Evolutionary conservation across 208 protist species (phyloP), one percentile per base, ranked within the genome.

Genomic region (Crithidia thermophila): DNA sequence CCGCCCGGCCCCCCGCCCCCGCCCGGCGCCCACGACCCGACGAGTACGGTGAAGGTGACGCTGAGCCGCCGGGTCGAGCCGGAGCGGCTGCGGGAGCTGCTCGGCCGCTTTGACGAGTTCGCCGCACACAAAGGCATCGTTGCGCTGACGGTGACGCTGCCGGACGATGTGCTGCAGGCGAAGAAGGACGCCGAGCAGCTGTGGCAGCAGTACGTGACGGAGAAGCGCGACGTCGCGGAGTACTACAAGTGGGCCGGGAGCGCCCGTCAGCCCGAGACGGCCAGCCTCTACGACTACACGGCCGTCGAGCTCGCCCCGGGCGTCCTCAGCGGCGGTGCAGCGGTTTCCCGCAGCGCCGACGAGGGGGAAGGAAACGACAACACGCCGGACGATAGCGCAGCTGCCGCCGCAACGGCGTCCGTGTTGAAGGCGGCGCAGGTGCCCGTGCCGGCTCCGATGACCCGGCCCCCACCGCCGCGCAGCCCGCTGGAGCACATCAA

Each of bases 41-140:
- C 75, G 11, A 77, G 79, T 50, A 71, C 62, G n/a, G 81, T 96
- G 21, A 91, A 87, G 39, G 51, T 97, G 47, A 74, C 67, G n/a
- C 77, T 93, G 30, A 86, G 72, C 50, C 66, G 69, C 25, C 85
- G 79, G 18, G 84, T 94, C n/a, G 82, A 85, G 25, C 55, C 64
- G 53, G 86, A 79, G 50, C 81, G 88, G 28, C 68, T 97, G 65
- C 80, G 79, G 0, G 87, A 90, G 51, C 50, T 97, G 49, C 84
- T 97, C 36, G 92, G 85, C 0, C 83, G 87, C 52, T 93, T 80
- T 61, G 85, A 94, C 58, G 81, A 92, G 20, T 94, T 94, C 52
- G 92, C 87, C 30, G 30, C 68, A 0, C 92, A 97, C 73, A 90
- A 90, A 33, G 92, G 92, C 49, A 93, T 97, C 56, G 89, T 92